Evolutionary conservation across 2,329 filamentous ascomycete species (phyloP), one percentile per base, ranked within the genome.

Genomic region (Metarhizium robertsii): DNA sequence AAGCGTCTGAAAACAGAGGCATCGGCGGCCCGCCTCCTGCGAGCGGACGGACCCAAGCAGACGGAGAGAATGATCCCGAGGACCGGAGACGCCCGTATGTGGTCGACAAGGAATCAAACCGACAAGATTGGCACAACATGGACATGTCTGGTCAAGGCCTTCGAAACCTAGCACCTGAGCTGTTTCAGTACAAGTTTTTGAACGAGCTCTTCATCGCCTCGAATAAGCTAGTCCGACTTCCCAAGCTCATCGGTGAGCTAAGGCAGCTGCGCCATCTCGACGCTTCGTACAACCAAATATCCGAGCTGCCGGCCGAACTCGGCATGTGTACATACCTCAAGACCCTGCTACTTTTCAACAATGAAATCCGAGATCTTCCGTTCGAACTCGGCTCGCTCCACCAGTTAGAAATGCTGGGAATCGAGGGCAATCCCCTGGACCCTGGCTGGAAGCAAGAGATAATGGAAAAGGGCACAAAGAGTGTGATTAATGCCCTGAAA

Each of bases 81-180:
- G 81, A 84, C 62, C 75, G 79, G 62, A 77, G 82, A 64, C 72
- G 82, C 55, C 83, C 83, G 36, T 79, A 85, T 63, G 86, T 86
- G 64, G 77, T 88, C 55, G 82, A 88, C 58, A 81, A 81, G 65
- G 77, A 81, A 57, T 78, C 81, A 60, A 84, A 85, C 64, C 77
- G 86, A 60, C 88, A 96, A 70, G 87, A 92, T 65, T 97, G 94
- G 94, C 84, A 90, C 69, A 91, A 92, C 61, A 78, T 99, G 63
- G 94, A 99, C 71, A 86, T 97, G 69, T 94, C 92, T 63, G 94
- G 94, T n/a, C 94, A 97, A 74, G 92, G 92, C 20, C 77, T 99
- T 51, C 87, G 91, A 62, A 88, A 90, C 57, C 78, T 99, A 36
- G 85, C 91, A 1, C 75, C 82, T 8, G 83, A 87, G 48, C 77